A percentile compares a stretch with the other conserved stretches of the same genome.
Conservation (phyloP, 2,329 filamentous ascomycete genomes). For the Diaporthe australafricana region DNA sequence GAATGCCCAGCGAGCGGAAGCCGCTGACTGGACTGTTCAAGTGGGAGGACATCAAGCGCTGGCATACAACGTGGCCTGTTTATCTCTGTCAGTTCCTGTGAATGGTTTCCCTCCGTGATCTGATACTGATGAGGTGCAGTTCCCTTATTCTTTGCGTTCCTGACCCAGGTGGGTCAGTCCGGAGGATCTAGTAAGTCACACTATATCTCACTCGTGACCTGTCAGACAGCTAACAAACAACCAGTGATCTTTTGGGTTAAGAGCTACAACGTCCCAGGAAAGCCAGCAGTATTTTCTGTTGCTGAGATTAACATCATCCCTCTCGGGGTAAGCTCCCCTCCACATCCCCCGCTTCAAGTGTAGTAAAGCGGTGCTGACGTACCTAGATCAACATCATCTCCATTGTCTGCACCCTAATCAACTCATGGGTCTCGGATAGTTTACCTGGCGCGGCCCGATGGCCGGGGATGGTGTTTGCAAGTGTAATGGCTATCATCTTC, state of each 20-base stretch:
- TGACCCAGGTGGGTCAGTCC: neutral
- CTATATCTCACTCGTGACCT: too few species aligned
- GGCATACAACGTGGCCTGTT: conserved; percentile 46
- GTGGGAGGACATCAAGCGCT: conserved; percentile 45
- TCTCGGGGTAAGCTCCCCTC: neutral
- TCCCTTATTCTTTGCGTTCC: neutral
- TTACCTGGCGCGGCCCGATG: conserved; percentile 42
- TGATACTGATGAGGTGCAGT: neutral
- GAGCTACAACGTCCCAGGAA: conserved; percentile 1
- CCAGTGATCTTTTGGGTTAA: conserved; percentile 22
- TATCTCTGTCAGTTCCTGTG: conserved; percentile 37
- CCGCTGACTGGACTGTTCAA: conserved; percentile 43
- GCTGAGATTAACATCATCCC: conserved; percentile 17
- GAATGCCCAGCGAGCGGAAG: conserved; percentile 39
- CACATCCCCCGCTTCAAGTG: too few species aligned
- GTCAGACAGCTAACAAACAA: neutral
- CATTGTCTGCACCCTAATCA: neutral
- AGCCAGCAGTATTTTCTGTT: neutral
- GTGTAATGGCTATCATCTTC: conserved; percentile 42
- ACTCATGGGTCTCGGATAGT: conserved; percentile 38
- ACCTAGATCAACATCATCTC: neutral
- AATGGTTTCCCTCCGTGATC: fast-evolving
- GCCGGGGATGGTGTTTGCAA: conserved; percentile 44
- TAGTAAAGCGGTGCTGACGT: neutral
- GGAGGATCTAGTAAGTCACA: neutral